Percentiles rank a stretch among this genome's conserved stretches.
These are phyloP conservation scores for Pisolithus orientalis DNA, from an alignment of 768 basidiomycete genomes.

Conservation along the genomic window DNA sequence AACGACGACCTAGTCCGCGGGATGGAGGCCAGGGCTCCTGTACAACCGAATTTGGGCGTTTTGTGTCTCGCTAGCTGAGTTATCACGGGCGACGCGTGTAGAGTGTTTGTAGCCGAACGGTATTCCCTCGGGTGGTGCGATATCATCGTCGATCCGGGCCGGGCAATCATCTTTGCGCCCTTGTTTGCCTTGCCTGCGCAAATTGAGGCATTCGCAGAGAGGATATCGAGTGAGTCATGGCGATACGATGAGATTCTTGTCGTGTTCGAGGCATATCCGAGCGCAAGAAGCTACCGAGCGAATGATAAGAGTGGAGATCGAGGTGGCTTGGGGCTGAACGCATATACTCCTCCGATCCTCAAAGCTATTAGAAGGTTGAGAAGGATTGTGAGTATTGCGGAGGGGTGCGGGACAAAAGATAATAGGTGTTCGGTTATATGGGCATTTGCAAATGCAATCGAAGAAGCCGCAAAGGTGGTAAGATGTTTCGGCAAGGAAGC, in stretches of 20 bases:
- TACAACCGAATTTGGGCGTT: too few species aligned
- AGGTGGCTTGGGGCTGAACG: constrained; percentile 22
- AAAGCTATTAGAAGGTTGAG: constrained; percentile 66
- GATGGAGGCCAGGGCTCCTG: too few species aligned
- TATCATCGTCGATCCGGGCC: constrained; percentile 59
- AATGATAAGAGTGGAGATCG: constrained; percentile 3
- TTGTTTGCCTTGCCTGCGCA: constrained; percentile 44
- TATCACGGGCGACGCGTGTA: constrained; percentile 34
- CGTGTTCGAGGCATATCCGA: constrained; percentile 63
- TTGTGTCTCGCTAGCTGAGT: too few species aligned
- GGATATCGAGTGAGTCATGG: constrained; percentile 57
- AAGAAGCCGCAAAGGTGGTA: constrained; percentile 50
- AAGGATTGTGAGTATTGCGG: constrained; percentile 55
- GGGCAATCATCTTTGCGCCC: constrained; percentile 46
- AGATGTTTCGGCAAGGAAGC: constrained; percentile 56
- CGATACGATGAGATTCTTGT: constrained; percentile 48
- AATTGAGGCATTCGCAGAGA: constrained; percentile 36
- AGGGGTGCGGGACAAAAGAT: constrained; percentile 50
- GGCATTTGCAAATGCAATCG: constrained; percentile 57
- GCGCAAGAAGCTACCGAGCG: constrained; percentile 30
- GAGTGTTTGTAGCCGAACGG: constrained; percentile 60
- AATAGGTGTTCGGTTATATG: constrained; percentile 37
- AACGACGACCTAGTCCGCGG: too few species aligned
- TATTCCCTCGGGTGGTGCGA: constrained; percentile 53
- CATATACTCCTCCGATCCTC: constrained; percentile 61